Base-by-base conservation (phyloP, 208 protist species). In the Leishmania lainsoni region DNA sequence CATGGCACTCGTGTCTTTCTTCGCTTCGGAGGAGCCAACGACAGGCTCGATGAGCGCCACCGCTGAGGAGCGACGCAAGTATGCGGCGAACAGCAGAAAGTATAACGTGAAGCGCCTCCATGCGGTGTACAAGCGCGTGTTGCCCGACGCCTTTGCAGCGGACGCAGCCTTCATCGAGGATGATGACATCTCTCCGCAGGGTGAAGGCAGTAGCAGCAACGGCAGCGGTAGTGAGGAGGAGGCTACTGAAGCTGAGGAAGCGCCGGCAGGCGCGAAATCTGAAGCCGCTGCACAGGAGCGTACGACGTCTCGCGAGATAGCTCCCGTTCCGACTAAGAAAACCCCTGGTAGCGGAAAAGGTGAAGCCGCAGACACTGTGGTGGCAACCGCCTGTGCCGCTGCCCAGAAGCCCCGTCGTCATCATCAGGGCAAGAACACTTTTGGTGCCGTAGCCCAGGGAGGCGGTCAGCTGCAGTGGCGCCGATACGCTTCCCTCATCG, bases 1-100 rank as follows among this genome's bases (percentile, higher is more conserved):
- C 17, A 90, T 86, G 22, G 96, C 93, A 2, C 83, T 98, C 59
- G 76, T 97, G 5, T 95, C 92, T 39, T 98, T 98, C 80, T 92
- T 98, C 51, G 79, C 88, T 6, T 91, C 90, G 1, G 85, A 96
- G 2, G 84, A 91, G 80, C 2, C 52, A 12, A 90, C 88, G 9
- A 82, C 79, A 16, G 95, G 95, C 0, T 68, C 81, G 58, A 83
- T 96, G 14, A 45, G 51, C 6, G 75, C 79, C 51, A 85, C 79
- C 8, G 78, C 71, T 14, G 85, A 75, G 48, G 71, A 87, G 26
- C 90, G 92, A 51, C 85, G 83, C 69, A 70, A 70, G 58, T 83
- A 89, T 14, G 95, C 95, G 5, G 35, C 52, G 32, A 65, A 78
- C 39, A 95, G 90, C 58, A 71, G 83, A 22, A 45, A 73, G 52